Evolutionary conservation across 106 monocot species (phyloP), one percentile per base, ranked within the genome.

Genomic region (Apostasia shenzhenica): DNA sequence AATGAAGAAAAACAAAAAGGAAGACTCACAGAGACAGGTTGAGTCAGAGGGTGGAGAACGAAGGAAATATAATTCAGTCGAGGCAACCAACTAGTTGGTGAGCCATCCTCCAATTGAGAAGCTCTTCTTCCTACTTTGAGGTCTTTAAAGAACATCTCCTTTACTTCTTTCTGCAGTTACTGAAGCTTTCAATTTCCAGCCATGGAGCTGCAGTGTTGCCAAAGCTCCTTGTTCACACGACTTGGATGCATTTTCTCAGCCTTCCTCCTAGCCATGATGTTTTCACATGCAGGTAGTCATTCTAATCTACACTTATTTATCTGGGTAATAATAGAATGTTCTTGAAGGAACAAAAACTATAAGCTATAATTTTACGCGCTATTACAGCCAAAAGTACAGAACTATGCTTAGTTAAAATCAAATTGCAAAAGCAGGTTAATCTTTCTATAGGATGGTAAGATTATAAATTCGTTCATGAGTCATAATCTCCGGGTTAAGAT

Each of bases 241-340:
- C 40, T 81, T 13, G 53, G 70, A 58, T 72, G 50, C 51, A 41
- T n/a, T 2, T 45, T 88, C 66, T 41, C 47, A 14, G 10, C 78
- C 14, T 47, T 70, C 26, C 14, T 81, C 44, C 47, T 63, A 6
- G 71, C 59, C 6, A n/a, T 72, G 70, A 50, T 81, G 55, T 80
- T 89, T 64, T 70, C 66, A 56, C 26, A 47, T 72, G 72, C 89
- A 69, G 82, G 89, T 89, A 72, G 1, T 52, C 68, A 1, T 68
- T 61, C 14, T 48, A 42, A 65, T 55, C 39, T 7, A 3, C 12
- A 37, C 44, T 46, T 39, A 52, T 10, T 6, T 6, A 52, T 6
- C 4, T 52, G 10, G 7, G 10, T 4, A 52, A 52, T 6, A 52
- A 52, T 52, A 52, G 52, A 26, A 26, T 26, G 26, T 26, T 26